A percentile compares a stretch with the other conserved stretches of the same genome.
Conservation (phyloP, 2,329 filamentous ascomycete genomes). For the Chaetomiaceae sp. region DNA sequence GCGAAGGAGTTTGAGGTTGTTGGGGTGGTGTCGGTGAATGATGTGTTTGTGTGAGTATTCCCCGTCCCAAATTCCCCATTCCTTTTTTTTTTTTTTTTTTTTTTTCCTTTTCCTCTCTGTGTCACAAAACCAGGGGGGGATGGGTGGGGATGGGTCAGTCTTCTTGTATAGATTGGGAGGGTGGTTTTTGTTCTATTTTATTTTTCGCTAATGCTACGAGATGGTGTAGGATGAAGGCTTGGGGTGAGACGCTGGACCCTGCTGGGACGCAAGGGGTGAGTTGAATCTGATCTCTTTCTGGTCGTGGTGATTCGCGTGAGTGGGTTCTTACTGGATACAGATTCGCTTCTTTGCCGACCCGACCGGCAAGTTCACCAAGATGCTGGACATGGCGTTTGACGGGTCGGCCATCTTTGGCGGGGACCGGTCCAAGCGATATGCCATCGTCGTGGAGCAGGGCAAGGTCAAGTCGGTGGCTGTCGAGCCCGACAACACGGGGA, state of each 20-base stretch:
- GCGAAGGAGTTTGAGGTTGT: slow-evolving; percentile 77
- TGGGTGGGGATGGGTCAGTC: too few species aligned
- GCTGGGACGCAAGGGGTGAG: slow-evolving; percentile 69
- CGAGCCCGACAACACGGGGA: slow-evolving; percentile 84
- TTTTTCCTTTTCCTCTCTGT: too few species aligned
- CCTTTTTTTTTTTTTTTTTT: not conserved
- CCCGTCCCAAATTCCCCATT: too few species aligned
- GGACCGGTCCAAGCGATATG: slow-evolving; percentile 81
- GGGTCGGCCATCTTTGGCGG: slow-evolving; percentile 75
- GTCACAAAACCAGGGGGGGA: too few species aligned
- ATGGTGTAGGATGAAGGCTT: slow-evolving; percentile 76
- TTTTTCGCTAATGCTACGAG: too few species aligned
- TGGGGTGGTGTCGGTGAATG: slow-evolving; percentile 89
- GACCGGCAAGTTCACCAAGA: slow-evolving; percentile 72
- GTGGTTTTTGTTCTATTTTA: too few species aligned
- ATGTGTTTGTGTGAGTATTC: slow-evolving; percentile 80
- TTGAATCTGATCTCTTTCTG: too few species aligned
- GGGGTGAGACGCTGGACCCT: slow-evolving; percentile 74
- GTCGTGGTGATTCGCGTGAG: too few species aligned
- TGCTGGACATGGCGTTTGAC: slow-evolving; percentile 79
- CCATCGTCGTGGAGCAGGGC: slow-evolving; percentile 75
- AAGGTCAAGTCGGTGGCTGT: slow-evolving; percentile 77
- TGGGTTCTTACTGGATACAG: slow-evolving; percentile 47
- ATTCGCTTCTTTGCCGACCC: slow-evolving; percentile 88
- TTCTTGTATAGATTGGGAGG: too few species aligned